A percentile compares a stretch with the other conserved stretches of the same genome.
Conservation (phyloP, 1,284 basidiomycete genomes). For the Ganoderma lingzhi region DNA sequence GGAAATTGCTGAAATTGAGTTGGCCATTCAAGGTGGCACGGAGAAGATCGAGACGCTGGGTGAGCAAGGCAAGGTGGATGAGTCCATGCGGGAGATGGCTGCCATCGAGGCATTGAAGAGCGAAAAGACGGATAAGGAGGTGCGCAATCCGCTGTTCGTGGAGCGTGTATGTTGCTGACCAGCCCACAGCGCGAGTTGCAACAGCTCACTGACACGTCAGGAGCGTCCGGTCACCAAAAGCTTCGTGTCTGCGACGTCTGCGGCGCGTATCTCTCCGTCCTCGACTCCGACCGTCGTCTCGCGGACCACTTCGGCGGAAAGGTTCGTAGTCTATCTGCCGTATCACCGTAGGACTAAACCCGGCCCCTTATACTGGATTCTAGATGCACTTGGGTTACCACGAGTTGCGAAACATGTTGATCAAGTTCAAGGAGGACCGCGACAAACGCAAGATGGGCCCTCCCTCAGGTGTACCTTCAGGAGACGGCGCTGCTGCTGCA, state of each 20-base stretch:
- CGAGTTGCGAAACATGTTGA: conserved; percentile 93
- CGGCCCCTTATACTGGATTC: not conserved
- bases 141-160: conserved; percentile 43
- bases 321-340: conserved; percentile 54
- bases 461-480: conserved; percentile 44
- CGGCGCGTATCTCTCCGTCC: conserved; percentile 96
- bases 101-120: conserved; percentile 98
- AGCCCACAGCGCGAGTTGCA: conserved; percentile 86
- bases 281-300: conserved; percentile 98
- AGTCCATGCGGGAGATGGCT: conserved; percentile 96
- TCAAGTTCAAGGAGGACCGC: conserved; percentile 87
- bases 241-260: conserved; percentile 99
- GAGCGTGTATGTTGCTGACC: not conserved
- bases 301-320: conserved; percentile 99
- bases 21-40: conserved; percentile 97
- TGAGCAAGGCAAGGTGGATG: conserved; percentile 98
- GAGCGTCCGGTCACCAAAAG: conserved; percentile 99
- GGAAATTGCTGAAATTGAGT: conserved; percentile 99
- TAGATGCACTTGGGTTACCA: conserved; percentile 99
- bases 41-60: conserved; percentile 97
- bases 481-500: conserved; percentile 39
- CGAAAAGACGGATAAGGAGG: conserved; percentile 97
- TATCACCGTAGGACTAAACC: too few relatives aligned
- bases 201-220: conserved; percentile 96
- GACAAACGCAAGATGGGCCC: conserved; percentile 79